These are phyloP conservation scores for Cetraspora pellucida DNA, from an alignment of 192 early-diverging fungal genomes.

Conservation along the genomic window DNA sequence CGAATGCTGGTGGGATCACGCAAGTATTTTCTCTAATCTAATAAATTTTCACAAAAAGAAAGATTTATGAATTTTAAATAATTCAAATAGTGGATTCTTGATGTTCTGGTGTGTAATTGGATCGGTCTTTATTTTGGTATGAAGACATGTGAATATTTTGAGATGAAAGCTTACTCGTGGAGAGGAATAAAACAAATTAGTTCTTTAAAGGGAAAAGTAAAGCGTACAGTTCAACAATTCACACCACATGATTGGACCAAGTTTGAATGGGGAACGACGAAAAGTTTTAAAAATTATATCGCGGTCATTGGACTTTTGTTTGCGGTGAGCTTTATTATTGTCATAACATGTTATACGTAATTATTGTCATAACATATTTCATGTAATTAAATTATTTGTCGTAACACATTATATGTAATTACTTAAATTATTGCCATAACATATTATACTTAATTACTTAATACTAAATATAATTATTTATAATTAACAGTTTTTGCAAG, in stretches of 20 bases:
- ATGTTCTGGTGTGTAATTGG: slow-evolving; percentile 94
- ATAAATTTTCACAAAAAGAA: too few species aligned
- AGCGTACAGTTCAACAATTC: slow-evolving; percentile 87
- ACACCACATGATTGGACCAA: slow-evolving; percentile 94
- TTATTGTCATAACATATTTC: too few species aligned
- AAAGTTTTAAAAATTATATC: slow-evolving; percentile 84
- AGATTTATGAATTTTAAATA: background rate
- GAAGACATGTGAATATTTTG: slow-evolving; percentile 97
- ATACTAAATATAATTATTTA: background rate
- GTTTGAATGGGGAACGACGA: slow-evolving; percentile 90
- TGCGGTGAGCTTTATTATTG: background rate
- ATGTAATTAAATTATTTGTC: too few species aligned
- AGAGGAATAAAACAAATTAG: slow-evolving; percentile 85
- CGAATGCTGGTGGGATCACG: slow-evolving; percentile 99
- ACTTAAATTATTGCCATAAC: background rate
- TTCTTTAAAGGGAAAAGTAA: slow-evolving; percentile 83
- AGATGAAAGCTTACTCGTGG: slow-evolving; percentile 97
- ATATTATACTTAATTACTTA: background rate
- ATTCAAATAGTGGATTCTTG: slow-evolving; percentile 79
- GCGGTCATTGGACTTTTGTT: slow-evolving; percentile 74
- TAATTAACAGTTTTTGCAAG: slow-evolving; percentile 62
- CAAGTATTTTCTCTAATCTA: slow-evolving; percentile 41
- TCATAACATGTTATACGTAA: background rate
- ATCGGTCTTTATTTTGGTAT: slow-evolving; percentile 90
- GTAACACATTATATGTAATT: background rate